phyloP scores from a whole-genome alignment of 805 yeast genomes.

The Schwanniomyces pseudopolymorphus region DNA sequence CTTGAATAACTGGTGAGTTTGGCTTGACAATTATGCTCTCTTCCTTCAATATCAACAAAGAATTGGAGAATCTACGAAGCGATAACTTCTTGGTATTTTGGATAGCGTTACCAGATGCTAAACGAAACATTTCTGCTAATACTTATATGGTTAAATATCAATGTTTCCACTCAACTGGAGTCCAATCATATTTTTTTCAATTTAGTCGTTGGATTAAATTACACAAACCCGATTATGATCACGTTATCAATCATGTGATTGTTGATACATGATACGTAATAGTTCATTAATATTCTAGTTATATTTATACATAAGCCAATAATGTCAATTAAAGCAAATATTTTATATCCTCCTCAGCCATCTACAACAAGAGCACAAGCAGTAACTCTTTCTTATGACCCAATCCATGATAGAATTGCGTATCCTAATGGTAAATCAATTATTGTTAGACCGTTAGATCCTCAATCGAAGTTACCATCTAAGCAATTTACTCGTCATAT shows the following conservation, averaged over 20 bases:
- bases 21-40: not conserved
- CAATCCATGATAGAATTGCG: constrained; percentile 64
- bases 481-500: constrained; percentile 75
- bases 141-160: not conserved
- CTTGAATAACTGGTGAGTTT: not conserved
- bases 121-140: constrained; percentile 2
- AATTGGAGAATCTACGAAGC: constrained; percentile 3
- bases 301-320: not conserved
- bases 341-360: constrained; percentile 73
- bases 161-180: not conserved
- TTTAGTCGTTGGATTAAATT: not conserved
- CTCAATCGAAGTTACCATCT: constrained; percentile 46
- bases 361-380: constrained; percentile 68
- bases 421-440: constrained; percentile 83
- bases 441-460: constrained; percentile 62
- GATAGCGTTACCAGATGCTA: constrained; percentile 1
- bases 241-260: not conserved
- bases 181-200: constrained; percentile 9
- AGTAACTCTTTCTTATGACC: constrained; percentile 75
- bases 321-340: constrained; percentile 30
- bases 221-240: constrained; percentile 2
- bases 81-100: constrained; percentile 1
- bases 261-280: not conserved
- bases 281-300: not conserved
- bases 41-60: constrained; percentile 4